These are phyloP conservation scores for Plectosphaerella sp. DNA, from an alignment of 2,329 filamentous ascomycete genomes.

Conservation along the genomic window DNA sequence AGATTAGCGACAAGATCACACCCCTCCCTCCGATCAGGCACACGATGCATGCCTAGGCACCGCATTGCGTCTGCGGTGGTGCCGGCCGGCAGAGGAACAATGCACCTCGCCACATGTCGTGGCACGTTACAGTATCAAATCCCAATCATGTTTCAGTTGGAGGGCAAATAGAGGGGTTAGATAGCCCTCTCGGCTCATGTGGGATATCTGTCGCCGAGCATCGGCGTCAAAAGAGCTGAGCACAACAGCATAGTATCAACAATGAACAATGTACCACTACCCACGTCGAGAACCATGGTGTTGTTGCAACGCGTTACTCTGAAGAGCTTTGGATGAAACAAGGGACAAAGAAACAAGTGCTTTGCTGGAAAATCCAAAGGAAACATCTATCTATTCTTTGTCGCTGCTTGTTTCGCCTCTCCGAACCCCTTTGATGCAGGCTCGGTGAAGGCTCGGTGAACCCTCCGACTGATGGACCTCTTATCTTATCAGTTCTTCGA, in stretches of 20 bases:
- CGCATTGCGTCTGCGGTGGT: too few species aligned
- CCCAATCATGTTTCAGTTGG: slow-evolving; percentile 14
- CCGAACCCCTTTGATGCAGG: too few species aligned
- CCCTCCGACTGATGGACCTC: background rate
- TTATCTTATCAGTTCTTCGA: slow-evolving; percentile 7
- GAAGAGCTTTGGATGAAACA: too few species aligned
- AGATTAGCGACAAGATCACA: slow-evolving; percentile 36
- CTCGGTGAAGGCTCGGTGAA: too few species aligned
- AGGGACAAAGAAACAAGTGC: too few species aligned
- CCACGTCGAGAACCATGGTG: too few species aligned
- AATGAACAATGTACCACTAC: slow-evolving; percentile 1
- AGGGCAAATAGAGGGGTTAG: slow-evolving; percentile 43
- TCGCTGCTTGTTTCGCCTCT: too few species aligned
- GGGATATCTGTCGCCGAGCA: slow-evolving; percentile 13
- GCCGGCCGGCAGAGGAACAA: too few species aligned
- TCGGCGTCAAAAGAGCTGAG: slow-evolving; percentile 7
- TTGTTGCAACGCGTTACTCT: too few species aligned
- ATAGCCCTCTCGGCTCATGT: slow-evolving; percentile 40
- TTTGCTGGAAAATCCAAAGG: too few species aligned
- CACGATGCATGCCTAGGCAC: slow-evolving; percentile 39
- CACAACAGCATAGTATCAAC: background rate
- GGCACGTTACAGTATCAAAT: slow-evolving; percentile 8
- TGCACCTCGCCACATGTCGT: too few species aligned
- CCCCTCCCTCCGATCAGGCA: slow-evolving; percentile 35
- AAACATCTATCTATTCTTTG: too few species aligned